phyloP scores from a whole-genome alignment of 202 grass and related monocot genomes.

The Schoenoplectus triqueter region DNA sequence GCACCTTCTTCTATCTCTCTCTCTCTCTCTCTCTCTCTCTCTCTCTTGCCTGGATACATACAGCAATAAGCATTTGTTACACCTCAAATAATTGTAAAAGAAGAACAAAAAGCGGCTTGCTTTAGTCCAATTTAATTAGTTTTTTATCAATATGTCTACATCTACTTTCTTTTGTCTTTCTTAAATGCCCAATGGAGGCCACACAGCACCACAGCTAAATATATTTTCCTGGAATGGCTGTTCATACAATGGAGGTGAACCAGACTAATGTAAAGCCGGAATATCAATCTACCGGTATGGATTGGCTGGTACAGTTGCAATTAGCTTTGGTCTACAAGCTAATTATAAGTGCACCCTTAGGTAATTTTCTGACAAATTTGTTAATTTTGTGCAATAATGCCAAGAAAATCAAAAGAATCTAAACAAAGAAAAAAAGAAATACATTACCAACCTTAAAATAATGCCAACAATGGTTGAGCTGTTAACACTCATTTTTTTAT shows the following conservation, averaged over 20 bases:
- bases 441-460: slow-evolving; percentile 11
- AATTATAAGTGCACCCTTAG: not conserved
- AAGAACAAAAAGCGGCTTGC: not conserved
- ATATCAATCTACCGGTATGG: not conserved
- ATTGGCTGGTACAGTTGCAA: slow-evolving; percentile 7
- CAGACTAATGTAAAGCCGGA: not conserved
- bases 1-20: not conserved
- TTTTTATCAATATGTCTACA: not conserved
- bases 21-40: slow-evolving; percentile 30
- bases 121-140: slow-evolving; percentile 18
- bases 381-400: not conserved
- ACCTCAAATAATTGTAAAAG: slow-evolving; percentile 30
- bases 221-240: not conserved
- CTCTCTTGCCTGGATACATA: slow-evolving; percentile 26
- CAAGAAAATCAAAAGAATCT: slow-evolving; percentile 15
- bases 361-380: not conserved
- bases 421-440: not conserved
- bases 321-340: not conserved
- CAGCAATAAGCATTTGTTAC: slow-evolving; percentile 15
- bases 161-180: not conserved
- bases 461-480: slow-evolving; percentile 21
- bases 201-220: not conserved
- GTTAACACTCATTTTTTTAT: slow-evolving; percentile 12
- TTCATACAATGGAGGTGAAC: not conserved
- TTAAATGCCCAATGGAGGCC: slow-evolving; percentile 14